A percentile compares a stretch with the other conserved stretches of the same genome.
phyloP scores from a whole-genome alignment of 176 grass and related monocot species.

The Metroxylon sagu region DNA sequence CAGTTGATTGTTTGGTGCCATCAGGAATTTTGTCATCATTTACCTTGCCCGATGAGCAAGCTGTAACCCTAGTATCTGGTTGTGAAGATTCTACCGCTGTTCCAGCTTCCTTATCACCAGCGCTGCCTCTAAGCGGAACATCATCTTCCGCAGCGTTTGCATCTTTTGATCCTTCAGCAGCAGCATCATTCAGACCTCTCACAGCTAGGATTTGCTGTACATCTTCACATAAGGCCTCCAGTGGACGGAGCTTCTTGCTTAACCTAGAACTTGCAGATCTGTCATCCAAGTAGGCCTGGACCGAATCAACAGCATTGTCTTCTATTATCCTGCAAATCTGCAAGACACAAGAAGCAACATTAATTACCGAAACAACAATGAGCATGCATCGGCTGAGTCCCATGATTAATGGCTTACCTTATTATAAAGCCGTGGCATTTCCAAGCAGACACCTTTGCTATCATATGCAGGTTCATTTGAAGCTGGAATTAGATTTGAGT shows the following conservation, averaged over 20 bases:
- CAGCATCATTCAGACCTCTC: slow-evolving; percentile 17
- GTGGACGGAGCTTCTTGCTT: slow-evolving; percentile 38
- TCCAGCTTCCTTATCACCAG: not conserved
- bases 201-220: slow-evolving; percentile 29
- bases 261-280: slow-evolving; percentile 39
- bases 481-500: slow-evolving; percentile 35
- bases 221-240: slow-evolving; percentile 47
- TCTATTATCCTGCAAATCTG: slow-evolving; percentile 80
- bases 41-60: not conserved
- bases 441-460: slow-evolving; percentile 24
- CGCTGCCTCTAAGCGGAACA: not conserved
- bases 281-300: slow-evolving; percentile 59
- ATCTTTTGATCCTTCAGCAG: not conserved
- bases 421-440: slow-evolving; percentile 68
- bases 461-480: slow-evolving; percentile 30
- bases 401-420: slow-evolving; percentile 36
- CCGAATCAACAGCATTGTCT: slow-evolving; percentile 34
- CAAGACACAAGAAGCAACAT: slow-evolving; percentile 7
- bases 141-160: not conserved
- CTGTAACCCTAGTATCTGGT: not conserved
- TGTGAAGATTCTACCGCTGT: not conserved
- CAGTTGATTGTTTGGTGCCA: no score
- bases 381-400: no score
- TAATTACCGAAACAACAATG: not conserved
- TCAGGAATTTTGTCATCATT: not conserved